Evolutionary conservation across 345 rosid species (phyloP), one percentile per base, ranked within the genome.

Genomic region (Dimocarpus longan): DNA sequence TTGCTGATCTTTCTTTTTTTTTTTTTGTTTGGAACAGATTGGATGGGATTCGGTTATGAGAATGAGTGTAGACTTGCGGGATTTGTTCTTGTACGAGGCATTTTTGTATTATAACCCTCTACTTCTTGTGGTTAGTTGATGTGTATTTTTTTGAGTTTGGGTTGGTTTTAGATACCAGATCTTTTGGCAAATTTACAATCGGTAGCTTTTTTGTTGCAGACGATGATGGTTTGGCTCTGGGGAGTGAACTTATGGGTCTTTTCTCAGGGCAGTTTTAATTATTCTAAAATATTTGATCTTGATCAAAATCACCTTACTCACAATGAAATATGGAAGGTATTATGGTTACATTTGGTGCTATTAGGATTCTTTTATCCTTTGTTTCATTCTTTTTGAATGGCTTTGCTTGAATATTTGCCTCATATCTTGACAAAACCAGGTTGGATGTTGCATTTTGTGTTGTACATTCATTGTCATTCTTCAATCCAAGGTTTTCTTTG

Each of bases 21-120:
- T 54, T 8, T 42, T 10, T 50, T 5, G 32, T 22, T 1, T 76
- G 64, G 16, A 69, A 44, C 80, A 96, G 99, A 85, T 91, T 85
- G 97, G 98, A 85, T 96, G 97, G 99, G 92, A 90, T 85, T 96
- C 99, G 22, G 98, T 94, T 70, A 93, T 96, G 98, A 90, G 98
- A 85, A 96, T 96, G 98, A 88, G 97, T 60, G 89, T 65, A 2
- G 95, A 93, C 77, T 75, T 96, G 82, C 90, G 92, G 60, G 98
- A 93, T 71, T 88, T 93, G 44, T 96, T 93, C 78, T 82, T 96
- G 11, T 96, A 94, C 16, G 99, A 94, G 86, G 97, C 93, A 9
- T 94, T 96, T 90, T 89, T 96, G 85, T 93, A 91, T 82, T 96
- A 93, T 83, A 96, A 96, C 39, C 99, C 98, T 82, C 97, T 96